phyloP scores from a whole-genome alignment of 805 yeast species.

The Pichia nakasei region DNA sequence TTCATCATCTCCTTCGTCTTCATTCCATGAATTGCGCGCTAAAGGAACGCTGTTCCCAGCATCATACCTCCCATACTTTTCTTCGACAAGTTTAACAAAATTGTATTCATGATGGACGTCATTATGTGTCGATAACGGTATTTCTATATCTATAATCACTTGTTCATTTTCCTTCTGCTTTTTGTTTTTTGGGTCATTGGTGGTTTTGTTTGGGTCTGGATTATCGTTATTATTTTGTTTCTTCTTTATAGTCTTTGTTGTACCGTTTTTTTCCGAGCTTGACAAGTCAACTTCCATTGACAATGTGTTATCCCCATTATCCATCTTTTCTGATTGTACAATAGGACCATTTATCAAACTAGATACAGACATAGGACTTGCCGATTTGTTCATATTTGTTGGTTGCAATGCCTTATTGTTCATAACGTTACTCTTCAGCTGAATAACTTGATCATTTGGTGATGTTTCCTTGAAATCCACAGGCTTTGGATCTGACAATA shows the following conservation, averaged over 20 bases:
- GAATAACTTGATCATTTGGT: not conserved
- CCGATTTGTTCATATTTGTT: not conserved
- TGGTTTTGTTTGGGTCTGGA: too few species aligned
- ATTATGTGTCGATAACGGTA: conserved; percentile 34
- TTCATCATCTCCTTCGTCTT: conserved; percentile 34
- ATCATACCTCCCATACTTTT: conserved; percentile 76
- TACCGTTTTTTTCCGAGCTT: too few species aligned
- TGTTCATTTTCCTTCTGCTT: not conserved
- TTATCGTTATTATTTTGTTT: too few species aligned
- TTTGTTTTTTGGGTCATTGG: not conserved
- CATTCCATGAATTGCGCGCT: conserved; percentile 24
- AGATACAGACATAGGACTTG: not conserved
- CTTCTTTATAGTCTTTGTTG: not conserved
- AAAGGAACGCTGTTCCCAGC: conserved; percentile 39
- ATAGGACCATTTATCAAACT: not conserved
- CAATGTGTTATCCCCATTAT: too few species aligned
- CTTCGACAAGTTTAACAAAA: conserved; percentile 67
- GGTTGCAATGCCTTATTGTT: not conserved
- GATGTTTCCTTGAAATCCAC: not conserved
- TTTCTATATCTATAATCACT: conserved; percentile 13
- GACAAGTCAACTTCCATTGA: too few species aligned
- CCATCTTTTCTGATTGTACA: too few species aligned
- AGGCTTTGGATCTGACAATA: not conserved
- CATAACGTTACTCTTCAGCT: too few species aligned
- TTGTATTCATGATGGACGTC: conserved; percentile 61